These are phyloP conservation scores for Styphnolobium japonicum DNA, from an alignment of 306 rosid species.

Conservation along the genomic window DNA sequence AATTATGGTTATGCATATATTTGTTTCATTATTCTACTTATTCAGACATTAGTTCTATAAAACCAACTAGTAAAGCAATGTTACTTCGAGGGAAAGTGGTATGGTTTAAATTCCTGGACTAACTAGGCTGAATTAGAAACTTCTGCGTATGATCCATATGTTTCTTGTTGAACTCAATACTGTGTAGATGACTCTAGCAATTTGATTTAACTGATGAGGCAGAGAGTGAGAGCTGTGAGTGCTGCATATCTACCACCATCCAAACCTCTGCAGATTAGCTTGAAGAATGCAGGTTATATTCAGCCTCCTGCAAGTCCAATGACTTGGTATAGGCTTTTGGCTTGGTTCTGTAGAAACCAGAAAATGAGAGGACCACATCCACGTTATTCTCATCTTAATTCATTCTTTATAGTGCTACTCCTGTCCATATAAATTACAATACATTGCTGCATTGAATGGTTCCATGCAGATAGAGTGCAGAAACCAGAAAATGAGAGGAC, in stretches of 20 bases:
- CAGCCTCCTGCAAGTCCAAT: neutral
- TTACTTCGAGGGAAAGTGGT: neutral
- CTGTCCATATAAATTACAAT: neutral
- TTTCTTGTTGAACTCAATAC: neutral
- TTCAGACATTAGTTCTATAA: neutral
- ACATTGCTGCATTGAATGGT: neutral
- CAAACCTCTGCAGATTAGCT: neutral
- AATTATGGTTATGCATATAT: neutral
- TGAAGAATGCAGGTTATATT: neutral
- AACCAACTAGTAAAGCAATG: neutral
- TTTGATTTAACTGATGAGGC: neutral
- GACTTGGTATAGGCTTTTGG: neutral
- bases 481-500: neutral
- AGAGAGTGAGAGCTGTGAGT: neutral
- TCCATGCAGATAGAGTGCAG: too few relatives aligned
- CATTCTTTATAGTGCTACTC: neutral
- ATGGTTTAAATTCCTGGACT: neutral
- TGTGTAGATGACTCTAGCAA: neutral
- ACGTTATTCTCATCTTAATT: neutral
- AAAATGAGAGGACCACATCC: neutral
- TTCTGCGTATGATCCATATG: neutral
- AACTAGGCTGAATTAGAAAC: neutral
- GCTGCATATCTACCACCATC: neutral
- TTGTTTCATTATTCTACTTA: neutral
- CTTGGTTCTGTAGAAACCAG: neutral